A percentile compares a stretch with the other conserved stretches of the same genome.
phyloP scores from a whole-genome alignment of 2,329 filamentous ascomycete species.

The Clonostachys solani region DNA sequence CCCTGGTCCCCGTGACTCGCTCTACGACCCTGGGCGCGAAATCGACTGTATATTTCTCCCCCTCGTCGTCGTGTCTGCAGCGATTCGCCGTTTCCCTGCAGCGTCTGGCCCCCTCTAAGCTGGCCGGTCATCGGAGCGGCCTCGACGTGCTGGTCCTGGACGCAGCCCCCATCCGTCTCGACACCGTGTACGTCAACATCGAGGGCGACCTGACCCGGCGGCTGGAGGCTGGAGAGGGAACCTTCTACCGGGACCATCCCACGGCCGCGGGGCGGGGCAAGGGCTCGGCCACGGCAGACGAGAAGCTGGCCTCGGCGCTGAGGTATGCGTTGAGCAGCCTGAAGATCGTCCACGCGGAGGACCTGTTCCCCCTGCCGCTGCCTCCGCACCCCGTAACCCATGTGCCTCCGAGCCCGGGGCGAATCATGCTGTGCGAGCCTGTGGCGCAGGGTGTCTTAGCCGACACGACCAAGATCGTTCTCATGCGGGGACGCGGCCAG shows the following conservation, averaged over 20 bases:
- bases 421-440: conserved; percentile 89
- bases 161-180: conserved; percentile 72
- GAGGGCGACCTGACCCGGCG: conserved; percentile 77
- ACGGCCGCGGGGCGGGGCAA: conserved; percentile 27
- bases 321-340: conserved; percentile 70
- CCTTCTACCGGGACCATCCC: conserved; percentile 67
- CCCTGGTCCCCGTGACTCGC: conserved; percentile 71
- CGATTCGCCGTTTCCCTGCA: conserved; percentile 72
- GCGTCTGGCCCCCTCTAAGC: conserved; percentile 69
- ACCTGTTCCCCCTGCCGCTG: conserved; percentile 73
- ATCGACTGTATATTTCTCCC: conserved; percentile 76
- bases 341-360: conserved; percentile 77
- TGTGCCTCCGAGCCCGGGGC: conserved; percentile 76
- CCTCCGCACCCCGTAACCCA: conserved; percentile 85
- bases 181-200: conserved; percentile 82
- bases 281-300: conserved; percentile 36
- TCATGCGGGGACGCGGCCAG: conserved; percentile 61
- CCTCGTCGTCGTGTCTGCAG: conserved; percentile 69
- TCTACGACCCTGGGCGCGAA: conserved; percentile 64
- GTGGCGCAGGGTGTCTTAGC: conserved; percentile 82
- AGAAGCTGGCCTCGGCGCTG: conserved; percentile 61
- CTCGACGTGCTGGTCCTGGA: conserved; percentile 84
- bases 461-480: conserved; percentile 76
- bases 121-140: conserved; percentile 65
- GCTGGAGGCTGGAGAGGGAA: conserved; percentile 78